Evolutionary conservation across 2,329 filamentous ascomycete genomes (phyloP), one percentile per base, ranked within the genome.

Genomic region (Beauveria australis): DNA sequence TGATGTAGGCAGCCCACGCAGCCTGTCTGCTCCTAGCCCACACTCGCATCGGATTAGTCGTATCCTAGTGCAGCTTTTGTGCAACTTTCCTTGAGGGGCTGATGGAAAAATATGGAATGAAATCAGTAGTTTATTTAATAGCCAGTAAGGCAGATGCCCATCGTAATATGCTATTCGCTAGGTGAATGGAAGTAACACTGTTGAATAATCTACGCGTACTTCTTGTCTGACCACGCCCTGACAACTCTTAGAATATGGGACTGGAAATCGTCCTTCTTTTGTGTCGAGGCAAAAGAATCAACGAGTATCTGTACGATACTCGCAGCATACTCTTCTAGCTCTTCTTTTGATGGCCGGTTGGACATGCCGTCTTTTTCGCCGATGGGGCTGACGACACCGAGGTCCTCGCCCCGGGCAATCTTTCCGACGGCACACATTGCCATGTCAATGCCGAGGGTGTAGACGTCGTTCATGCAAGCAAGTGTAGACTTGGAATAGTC

Each of bases 231-330:
- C 58, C 58, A 61, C 24, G 59, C 60, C 44, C 60, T 46, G 0
- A 61, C 60, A 10, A 61, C 54, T 2, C 48, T 48, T 2, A 61
- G 48, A 12, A 61, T 61, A 6, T 61, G 54, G 1, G 53, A 48
- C 43, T 61, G 47, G 30, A 61, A 59, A 24, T 51, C 60, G 28
- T 61, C 60, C 33, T 12, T 52, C 7, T 53, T 61, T 2, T 53
- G 22, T 3, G 48, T 48, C 1, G 60, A 43, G 1, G 60, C 60
- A 53, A 57, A 61, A 1, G 60, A 61, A 26, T 61, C 60, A 0
- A 61, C 60, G 16, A 61, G 7, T 3, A 57, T 58, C 18, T 61
- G 48, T 6, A 61, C 54, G 9, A 61, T 61, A 22, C 54, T 58
- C 7, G 53, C 60, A 3, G 60, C 60, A 14, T 61, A 61, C 22